Evolutionary conservation across 2,329 filamentous ascomycete species (phyloP).

Genomic region (Aureobasidium vineae): DNA sequence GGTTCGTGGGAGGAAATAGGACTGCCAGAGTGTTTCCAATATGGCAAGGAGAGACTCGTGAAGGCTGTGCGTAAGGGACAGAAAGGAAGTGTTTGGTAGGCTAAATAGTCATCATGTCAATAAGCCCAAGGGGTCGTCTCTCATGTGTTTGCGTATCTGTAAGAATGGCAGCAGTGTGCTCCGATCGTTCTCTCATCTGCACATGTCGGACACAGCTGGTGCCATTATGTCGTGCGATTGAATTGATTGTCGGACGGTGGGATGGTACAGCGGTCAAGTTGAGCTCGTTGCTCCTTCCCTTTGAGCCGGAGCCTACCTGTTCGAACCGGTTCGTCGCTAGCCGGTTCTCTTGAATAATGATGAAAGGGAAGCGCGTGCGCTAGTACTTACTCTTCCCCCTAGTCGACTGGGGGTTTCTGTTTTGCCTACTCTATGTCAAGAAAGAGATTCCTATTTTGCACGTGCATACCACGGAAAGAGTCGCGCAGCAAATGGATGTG

Average conservation of each 20-base stretch:
- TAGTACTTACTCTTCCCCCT: neutral
- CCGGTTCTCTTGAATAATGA: neutral
- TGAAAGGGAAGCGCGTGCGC: neutral
- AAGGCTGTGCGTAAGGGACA: constrained; percentile 21
- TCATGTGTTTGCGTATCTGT: neutral
- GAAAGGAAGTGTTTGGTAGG: constrained; percentile 26
- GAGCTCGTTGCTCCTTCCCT: neutral
- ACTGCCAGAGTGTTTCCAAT: constrained; percentile 41
- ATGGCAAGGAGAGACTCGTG: constrained; percentile 32
- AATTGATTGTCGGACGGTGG: neutral
- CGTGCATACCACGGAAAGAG: too few species aligned
- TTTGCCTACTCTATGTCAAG: neutral
- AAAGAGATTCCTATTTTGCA: neutral
- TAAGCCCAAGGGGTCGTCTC: neutral
- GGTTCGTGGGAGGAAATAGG: constrained; percentile 43
- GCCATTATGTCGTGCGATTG: neutral
- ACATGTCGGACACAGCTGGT: neutral
- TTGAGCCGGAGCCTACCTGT: neutral
- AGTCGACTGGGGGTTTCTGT: neutral
- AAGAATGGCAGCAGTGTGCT: neutral
- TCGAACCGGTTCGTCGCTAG: neutral
- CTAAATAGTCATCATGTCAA: neutral
- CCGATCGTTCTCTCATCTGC: neutral
- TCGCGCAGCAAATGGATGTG: neutral
- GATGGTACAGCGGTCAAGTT: too few species aligned